These are phyloP conservation scores for Barnettozyma sp. DNA, from an alignment of 805 yeast species.

Conservation along the genomic window DNA sequence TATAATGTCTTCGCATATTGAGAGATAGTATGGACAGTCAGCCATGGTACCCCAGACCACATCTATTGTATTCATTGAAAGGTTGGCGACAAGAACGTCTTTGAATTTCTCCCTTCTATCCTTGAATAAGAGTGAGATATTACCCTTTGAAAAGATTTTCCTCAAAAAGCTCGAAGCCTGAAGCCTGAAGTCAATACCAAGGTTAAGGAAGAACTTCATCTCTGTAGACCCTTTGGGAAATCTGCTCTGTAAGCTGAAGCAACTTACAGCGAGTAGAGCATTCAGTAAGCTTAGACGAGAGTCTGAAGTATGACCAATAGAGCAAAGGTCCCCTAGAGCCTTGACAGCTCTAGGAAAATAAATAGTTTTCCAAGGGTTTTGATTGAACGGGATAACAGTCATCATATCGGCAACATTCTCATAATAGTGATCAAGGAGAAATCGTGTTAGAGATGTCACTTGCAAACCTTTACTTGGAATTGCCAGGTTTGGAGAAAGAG, in stretches of 20 bases:
- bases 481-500: slow-evolving; percentile 26
- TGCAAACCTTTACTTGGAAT: slow-evolving; percentile 57
- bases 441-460: slow-evolving; percentile 65
- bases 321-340: slow-evolving; percentile 76
- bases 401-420: slow-evolving; percentile 72
- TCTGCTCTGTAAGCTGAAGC: slow-evolving; percentile 71
- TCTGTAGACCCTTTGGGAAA: slow-evolving; percentile 59
- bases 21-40: slow-evolving; percentile 69
- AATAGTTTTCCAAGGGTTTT: slow-evolving; percentile 85
- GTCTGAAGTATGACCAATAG: slow-evolving; percentile 64
- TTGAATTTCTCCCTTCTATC: slow-evolving; percentile 61
- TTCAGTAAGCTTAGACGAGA: slow-evolving; percentile 74
- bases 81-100: slow-evolving; percentile 73
- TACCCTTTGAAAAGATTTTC: slow-evolving; percentile 43
- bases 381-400: slow-evolving; percentile 64
- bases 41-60: slow-evolving; percentile 89
- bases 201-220: slow-evolving; percentile 60
- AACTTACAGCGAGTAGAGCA: slow-evolving; percentile 74
- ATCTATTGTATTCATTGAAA: slow-evolving; percentile 84
- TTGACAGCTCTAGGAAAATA: slow-evolving; percentile 76
- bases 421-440: slow-evolving; percentile 62
- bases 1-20: slow-evolving; percentile 71
- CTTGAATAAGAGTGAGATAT: slow-evolving; percentile 31
- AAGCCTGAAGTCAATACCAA: slow-evolving; percentile 67
- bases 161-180: slow-evolving; percentile 69